Conservation (phyloP, 2,329 filamentous ascomycete genomes). For the Trichoderma sp. region DNA sequence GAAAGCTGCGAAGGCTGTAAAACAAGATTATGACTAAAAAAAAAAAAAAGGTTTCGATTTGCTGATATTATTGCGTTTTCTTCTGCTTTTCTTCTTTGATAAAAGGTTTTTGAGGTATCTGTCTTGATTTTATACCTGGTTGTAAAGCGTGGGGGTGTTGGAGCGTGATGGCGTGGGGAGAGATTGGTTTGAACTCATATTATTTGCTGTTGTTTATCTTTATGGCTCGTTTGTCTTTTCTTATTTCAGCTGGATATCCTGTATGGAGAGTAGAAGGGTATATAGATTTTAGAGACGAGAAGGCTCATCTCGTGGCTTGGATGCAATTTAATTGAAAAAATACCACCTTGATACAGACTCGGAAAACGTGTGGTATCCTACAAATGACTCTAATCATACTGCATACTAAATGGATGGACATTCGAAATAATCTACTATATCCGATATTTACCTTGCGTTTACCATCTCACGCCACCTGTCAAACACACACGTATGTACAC, state of each 20-base stretch:
- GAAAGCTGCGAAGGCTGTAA: slow-evolving; percentile 53
- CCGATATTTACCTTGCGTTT: not conserved
- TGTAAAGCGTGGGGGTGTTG: not conserved
- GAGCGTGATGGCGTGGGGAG: not conserved
- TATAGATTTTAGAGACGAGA: slow-evolving; percentile 1
- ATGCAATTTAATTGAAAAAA: not conserved
- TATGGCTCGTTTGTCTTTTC: not conserved
- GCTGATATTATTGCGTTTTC: not conserved
- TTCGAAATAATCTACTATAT: not conserved
- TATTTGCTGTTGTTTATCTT: not conserved
- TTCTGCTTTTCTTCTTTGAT: not conserved
- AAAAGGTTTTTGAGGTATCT: not conserved
- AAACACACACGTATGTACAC: not conserved
- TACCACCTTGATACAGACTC: not conserved
- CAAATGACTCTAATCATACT: not conserved
- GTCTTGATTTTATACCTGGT: not conserved
- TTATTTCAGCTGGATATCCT: not conserved
- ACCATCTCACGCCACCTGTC: not conserved
- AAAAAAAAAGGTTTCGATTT: too few relatives aligned
- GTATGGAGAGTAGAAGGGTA: not conserved
- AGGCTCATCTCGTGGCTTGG: not conserved
- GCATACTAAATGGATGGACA: not conserved
- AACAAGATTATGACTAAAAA: not conserved
- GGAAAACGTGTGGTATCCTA: not conserved
- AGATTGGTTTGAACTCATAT: not conserved